Percentiles rank a stretch among this genome's conserved stretches.
Conservation (phyloP, 2,329 filamentous ascomycete genomes). For the Clonostachys rhizophaga region DNA sequence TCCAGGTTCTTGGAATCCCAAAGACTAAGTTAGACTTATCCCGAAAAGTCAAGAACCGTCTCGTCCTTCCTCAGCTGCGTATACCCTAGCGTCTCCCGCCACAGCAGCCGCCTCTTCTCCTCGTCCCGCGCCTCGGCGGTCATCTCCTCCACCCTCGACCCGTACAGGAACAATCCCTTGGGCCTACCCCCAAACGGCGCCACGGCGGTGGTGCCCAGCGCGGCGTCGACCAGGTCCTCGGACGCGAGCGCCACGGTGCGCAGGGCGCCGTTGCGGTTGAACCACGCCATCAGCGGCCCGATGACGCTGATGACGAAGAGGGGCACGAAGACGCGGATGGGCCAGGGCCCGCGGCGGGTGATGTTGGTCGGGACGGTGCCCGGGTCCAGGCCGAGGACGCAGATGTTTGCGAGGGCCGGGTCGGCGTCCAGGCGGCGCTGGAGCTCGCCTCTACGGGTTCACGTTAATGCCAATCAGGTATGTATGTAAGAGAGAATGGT, state of each 20-base stretch:
- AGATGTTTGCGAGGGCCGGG: slow-evolving; percentile 22
- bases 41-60: slow-evolving; percentile 10
- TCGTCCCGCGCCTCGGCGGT: slow-evolving; percentile 21
- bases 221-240: slow-evolving; percentile 19
- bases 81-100: slow-evolving; percentile 18
- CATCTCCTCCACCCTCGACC: slow-evolving; percentile 16
- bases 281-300: slow-evolving; percentile 11
- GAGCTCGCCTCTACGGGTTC: slow-evolving; percentile 20
- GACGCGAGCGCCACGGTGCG: slow-evolving; percentile 23
- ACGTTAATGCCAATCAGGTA: too few relatives aligned
- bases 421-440: slow-evolving; percentile 23
- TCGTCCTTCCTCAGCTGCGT: slow-evolving; percentile 15
- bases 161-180: slow-evolving; percentile 24
- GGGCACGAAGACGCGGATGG: slow-evolving; percentile 9
- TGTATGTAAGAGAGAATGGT: too few relatives aligned
- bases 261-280: slow-evolving; percentile 20
- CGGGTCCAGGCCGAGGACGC: slow-evolving; percentile 28
- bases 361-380: slow-evolving; percentile 27
- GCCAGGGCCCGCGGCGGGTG: slow-evolving; percentile 13
- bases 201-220: slow-evolving; percentile 14
- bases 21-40: too few relatives aligned
- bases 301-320: slow-evolving; percentile 15
- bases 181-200: slow-evolving; percentile 7
- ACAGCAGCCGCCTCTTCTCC: slow-evolving; percentile 19
- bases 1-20: too few relatives aligned